A percentile compares a stretch with the other conserved stretches of the same genome.
phyloP scores from a whole-genome alignment of 306 rosid species.

The Sechiopsis laciniata region DNA sequence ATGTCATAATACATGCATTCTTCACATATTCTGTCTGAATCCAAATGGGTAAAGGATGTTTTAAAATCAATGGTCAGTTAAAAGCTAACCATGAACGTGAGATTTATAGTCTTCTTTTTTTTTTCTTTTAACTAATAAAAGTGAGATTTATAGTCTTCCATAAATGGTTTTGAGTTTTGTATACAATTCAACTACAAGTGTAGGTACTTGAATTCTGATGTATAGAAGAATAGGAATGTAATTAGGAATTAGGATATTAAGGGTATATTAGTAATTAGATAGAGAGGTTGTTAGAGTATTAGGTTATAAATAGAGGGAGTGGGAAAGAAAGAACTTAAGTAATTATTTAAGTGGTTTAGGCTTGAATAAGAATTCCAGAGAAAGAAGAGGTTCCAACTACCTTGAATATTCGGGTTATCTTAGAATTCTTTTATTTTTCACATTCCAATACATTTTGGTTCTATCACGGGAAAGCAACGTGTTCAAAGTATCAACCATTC shows the following conservation, averaged over 20 bases:
- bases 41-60: slow-evolving; percentile 2
- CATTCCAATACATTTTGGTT: no score
- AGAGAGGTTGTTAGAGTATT: no score
- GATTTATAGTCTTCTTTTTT: not conserved
- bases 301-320: no score
- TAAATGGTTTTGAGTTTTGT: not conserved
- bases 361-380: no score
- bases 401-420: no score
- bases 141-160: not conserved
- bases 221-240: not conserved
- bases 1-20: not conserved
- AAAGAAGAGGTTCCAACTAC: no score
- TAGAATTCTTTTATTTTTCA: no score
- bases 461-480: not conserved
- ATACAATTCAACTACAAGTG: not conserved
- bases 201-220: not conserved
- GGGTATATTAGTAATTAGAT: no score
- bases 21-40: slow-evolving; percentile 7
- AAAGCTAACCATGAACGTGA: slow-evolving; percentile 7
- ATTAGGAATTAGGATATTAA: no score
- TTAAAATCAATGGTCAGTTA: not conserved
- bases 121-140: no score
- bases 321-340: no score
- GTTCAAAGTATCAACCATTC: not conserved
- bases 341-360: no score